Conservation (phyloP, 768 basidiomycete species). For the Goffeauzyma gilvescens region DNA sequence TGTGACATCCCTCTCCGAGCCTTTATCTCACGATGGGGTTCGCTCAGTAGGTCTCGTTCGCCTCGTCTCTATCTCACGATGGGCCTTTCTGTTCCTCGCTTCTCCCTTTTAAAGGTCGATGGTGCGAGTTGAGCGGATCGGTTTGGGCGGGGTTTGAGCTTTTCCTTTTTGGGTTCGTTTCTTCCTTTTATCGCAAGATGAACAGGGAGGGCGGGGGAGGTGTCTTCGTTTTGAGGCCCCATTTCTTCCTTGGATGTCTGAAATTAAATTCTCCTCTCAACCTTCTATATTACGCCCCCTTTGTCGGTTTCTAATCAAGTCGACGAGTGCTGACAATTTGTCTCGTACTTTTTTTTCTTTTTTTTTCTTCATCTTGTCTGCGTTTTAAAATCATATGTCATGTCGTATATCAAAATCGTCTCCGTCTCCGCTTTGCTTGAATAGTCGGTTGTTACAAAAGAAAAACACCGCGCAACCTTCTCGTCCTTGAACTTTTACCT, state of each 20-base stretch:
- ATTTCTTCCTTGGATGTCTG: constrained; percentile 35
- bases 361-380: background rate
- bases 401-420: too few relatives aligned
- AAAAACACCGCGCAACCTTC: too few relatives aligned
- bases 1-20: too few relatives aligned
- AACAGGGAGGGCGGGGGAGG: constrained; percentile 13
- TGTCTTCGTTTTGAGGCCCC: constrained; percentile 30
- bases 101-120: constrained; percentile 3
- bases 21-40: constrained; percentile 22
- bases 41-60: constrained; percentile 1
- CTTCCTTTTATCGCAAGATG: too few relatives aligned
- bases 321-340: constrained; percentile 1
- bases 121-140: background rate
- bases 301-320: background rate
- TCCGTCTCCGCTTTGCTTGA: too few relatives aligned
- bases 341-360: background rate
- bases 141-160: constrained; percentile 1
- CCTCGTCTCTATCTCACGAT: constrained; percentile 3
- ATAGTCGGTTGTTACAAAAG: too few relatives aligned
- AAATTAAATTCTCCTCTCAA: constrained; percentile 11
- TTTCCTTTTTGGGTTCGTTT: constrained; percentile 3
- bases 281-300: background rate
- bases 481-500: too few relatives aligned
- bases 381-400: too few relatives aligned
- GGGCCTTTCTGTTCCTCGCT: constrained; percentile 2